Evolutionary conservation across 306 rosid genomes (phyloP).

Genomic region (Vachellia collinsii): DNA sequence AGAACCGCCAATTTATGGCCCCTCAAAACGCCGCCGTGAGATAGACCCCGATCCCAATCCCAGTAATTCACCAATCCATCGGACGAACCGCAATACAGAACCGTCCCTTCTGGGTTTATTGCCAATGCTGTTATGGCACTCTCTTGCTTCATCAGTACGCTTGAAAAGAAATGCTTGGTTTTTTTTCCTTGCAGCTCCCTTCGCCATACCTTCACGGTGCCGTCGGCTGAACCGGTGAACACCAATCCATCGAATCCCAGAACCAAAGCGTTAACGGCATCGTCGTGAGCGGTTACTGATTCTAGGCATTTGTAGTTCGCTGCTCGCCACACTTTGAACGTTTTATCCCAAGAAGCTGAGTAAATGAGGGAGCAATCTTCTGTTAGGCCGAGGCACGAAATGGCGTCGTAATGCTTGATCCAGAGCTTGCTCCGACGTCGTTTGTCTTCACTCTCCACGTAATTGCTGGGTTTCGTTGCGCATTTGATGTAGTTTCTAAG

Average conservation of each 20-base stretch:
- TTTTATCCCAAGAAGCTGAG: slow-evolving; percentile 92
- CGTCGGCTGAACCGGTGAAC: slow-evolving; percentile 88
- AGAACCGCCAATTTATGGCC: slow-evolving; percentile 81
- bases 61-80: slow-evolving; percentile 78
- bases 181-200: slow-evolving; percentile 76
- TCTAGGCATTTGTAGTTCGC: slow-evolving; percentile 78
- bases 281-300: slow-evolving; percentile 80
- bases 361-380: slow-evolving; percentile 65
- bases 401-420: slow-evolving; percentile 86
- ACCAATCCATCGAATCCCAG: slow-evolving; percentile 63
- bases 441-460: slow-evolving; percentile 58
- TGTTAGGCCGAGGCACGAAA: slow-evolving; percentile 69
- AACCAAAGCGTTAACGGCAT: slow-evolving; percentile 75
- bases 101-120: slow-evolving; percentile 44
- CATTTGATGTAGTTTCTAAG: slow-evolving; percentile 64
- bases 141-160: slow-evolving; percentile 70
- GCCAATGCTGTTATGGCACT: slow-evolving; percentile 78
- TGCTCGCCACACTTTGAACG: slow-evolving; percentile 81
- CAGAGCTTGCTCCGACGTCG: slow-evolving; percentile 53
- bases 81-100: slow-evolving; percentile 69
- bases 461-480: slow-evolving; percentile 76
- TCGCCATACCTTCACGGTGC: slow-evolving; percentile 80
- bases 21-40: slow-evolving; percentile 59
- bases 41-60: slow-evolving; percentile 47
- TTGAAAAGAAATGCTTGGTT: slow-evolving; percentile 79